Evolutionary conservation across 2,329 filamentous ascomycete genomes (phyloP).

Genomic region (Tolypocladium ophioglossoides): DNA sequence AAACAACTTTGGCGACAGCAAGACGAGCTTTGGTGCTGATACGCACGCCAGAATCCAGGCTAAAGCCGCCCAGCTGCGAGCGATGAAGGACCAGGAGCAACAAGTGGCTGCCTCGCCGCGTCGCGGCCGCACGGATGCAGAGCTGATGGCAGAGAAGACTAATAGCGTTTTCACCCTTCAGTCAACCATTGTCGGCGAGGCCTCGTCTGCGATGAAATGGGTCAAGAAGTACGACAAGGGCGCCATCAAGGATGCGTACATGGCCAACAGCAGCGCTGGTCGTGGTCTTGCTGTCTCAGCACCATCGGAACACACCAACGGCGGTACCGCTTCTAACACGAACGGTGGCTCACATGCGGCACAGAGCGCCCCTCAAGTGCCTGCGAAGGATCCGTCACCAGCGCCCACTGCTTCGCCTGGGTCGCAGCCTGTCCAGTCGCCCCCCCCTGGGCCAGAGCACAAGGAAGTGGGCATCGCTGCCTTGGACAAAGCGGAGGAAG

Average conservation of each 20-base stretch:
- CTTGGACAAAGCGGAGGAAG: constrained; percentile 3
- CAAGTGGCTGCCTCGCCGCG: constrained; percentile 29
- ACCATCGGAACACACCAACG: constrained; percentile 23
- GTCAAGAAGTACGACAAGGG: constrained; percentile 91
- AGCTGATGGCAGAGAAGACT: constrained; percentile 58
- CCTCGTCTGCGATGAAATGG: constrained; percentile 94
- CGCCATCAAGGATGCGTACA: constrained; percentile 73
- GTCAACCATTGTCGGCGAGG: constrained; percentile 73
- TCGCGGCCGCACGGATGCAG: constrained; percentile 45
- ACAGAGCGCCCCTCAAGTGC: constrained; percentile 25
- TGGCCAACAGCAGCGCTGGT: constrained; percentile 63
- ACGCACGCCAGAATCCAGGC: constrained; percentile 90
- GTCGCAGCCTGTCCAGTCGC: neutral
- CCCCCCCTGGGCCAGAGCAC: neutral
- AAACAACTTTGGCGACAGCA: constrained; percentile 46
- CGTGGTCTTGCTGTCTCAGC: constrained; percentile 40
- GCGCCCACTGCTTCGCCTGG: constrained; percentile 3
- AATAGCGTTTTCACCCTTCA: constrained; percentile 85
- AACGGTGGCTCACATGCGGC: neutral
- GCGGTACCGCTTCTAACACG: constrained; percentile 5
- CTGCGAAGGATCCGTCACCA: constrained; percentile 25
- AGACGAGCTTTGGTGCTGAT: constrained; percentile 76
- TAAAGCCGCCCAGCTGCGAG: constrained; percentile 75
- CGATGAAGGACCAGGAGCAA: constrained; percentile 52
- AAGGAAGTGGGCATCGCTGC: neutral